Percentiles rank a stretch among this genome's conserved stretches.
Evolutionary conservation across 2,329 filamentous ascomycete species (phyloP).

Genomic region (Penicillium sp.): DNA sequence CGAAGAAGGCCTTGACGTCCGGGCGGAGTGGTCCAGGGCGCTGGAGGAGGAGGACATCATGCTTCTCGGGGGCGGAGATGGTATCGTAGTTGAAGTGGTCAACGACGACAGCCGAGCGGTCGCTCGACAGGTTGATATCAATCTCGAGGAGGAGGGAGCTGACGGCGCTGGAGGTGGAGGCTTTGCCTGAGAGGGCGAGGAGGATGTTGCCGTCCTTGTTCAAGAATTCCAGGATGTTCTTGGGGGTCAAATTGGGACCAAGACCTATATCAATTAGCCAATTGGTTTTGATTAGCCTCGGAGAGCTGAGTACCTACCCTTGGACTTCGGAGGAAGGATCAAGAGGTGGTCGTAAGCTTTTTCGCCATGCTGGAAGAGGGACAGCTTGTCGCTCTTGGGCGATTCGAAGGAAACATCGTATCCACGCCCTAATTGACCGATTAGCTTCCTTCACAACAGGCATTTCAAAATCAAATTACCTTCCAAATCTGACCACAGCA

Average conservation of each 20-base stretch:
- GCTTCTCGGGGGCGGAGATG: constrained; percentile 73
- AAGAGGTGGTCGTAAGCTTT: constrained; percentile 88
- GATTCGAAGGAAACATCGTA: constrained; percentile 81
- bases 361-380: constrained; percentile 83
- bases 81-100: constrained; percentile 96
- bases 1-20: constrained; percentile 78
- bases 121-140: constrained; percentile 82
- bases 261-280: constrained; percentile 63
- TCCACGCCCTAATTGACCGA: constrained; percentile 63
- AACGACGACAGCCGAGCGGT: constrained; percentile 82
- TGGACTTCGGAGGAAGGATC: constrained; percentile 84
- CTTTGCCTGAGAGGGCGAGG: constrained; percentile 75
- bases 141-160: constrained; percentile 81
- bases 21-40: constrained; percentile 66
- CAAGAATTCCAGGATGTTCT: constrained; percentile 85
- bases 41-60: constrained; percentile 84
- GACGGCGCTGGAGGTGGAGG: constrained; percentile 71
- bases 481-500: constrained; percentile 63
- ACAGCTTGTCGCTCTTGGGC: constrained; percentile 75
- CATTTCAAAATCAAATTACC: constrained; percentile 35
- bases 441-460: constrained; percentile 7
- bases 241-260: constrained; percentile 84
- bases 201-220: constrained; percentile 91
- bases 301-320: constrained; percentile 61
- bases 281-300: constrained; percentile 22